These are phyloP conservation scores for Tuber brumale DNA, from an alignment of 495 filamentous ascomycete species.

Conservation along the genomic window DNA sequence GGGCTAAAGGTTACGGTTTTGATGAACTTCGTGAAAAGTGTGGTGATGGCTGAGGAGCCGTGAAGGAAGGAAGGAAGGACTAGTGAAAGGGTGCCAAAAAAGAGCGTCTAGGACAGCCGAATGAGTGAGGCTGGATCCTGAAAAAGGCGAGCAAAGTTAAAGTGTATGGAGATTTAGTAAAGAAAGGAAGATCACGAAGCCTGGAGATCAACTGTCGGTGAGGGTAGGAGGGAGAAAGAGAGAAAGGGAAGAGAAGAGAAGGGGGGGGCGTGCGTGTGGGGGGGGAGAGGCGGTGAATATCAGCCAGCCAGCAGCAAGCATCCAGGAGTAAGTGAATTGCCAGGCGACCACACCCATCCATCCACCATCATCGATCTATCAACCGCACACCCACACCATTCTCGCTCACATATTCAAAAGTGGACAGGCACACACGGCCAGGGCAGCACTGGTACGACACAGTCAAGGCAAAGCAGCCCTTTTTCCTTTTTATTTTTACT, in stretches of 20 bases:
- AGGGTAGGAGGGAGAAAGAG: slow-evolving; percentile 35
- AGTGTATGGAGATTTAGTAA: slow-evolving; percentile 33
- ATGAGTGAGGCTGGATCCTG: slow-evolving; percentile 44
- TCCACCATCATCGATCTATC: slow-evolving; percentile 1
- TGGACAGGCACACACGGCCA: neutral
- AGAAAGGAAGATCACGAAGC: slow-evolving; percentile 40
- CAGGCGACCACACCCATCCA: neutral
- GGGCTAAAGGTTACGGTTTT: slow-evolving; percentile 30
- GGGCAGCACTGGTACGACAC: neutral
- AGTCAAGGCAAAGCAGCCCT: neutral
- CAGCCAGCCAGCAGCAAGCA: slow-evolving; percentile 20
- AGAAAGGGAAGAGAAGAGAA: slow-evolving; percentile 43
- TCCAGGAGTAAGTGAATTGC: neutral
- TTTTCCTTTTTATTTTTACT: neutral
- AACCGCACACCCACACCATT: neutral
- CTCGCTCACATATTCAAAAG: neutral
- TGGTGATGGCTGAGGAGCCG: slow-evolving; percentile 35
- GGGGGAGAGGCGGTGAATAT: slow-evolving; percentile 19
- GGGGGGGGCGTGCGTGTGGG: slow-evolving; percentile 34
- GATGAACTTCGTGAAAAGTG: slow-evolving; percentile 30
- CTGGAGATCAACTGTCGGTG: slow-evolving; percentile 39
- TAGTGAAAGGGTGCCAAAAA: slow-evolving; percentile 40
- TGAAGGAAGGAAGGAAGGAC: slow-evolving; percentile 39
- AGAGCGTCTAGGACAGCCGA: slow-evolving; percentile 43
- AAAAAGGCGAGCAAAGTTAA: slow-evolving; percentile 43